Evolutionary conservation across 1,284 basidiomycete genomes (phyloP), one percentile per base, ranked within the genome.

Genomic region (Boletellus deceptivus): DNA sequence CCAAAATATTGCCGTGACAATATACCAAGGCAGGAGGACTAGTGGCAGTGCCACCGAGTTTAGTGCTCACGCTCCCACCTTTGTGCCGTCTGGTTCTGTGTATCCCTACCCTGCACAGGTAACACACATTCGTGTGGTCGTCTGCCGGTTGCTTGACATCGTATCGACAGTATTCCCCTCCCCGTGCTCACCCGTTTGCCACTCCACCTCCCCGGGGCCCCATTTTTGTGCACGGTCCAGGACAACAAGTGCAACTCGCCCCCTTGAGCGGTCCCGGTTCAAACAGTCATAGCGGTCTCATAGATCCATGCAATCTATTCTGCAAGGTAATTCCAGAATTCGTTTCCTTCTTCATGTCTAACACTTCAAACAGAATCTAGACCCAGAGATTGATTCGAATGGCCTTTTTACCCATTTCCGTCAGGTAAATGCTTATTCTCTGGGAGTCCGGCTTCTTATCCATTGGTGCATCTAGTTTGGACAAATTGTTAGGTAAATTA

Each of bases 241-340:
- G 92, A 11, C 92, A 93, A 67, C 90, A 93, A 67, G 90, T 93
- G 20, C 89, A 93, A 62, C 78, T 86, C 14, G 89, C 91, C 2
- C 90, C 90, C 10, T 49, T 78, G 37, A 62, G 60, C 24, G 89
- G 89, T 2, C 88, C 87, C 25, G 89, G 89, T 14, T 84, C 89
- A 31, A 80, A 60, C 48, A 91, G 88, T 61, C 83, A 89, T 59
- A 91, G 89, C 54, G 92, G 91, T 25, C 75, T 93, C 22, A 91
- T 95, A 55, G 92, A 95, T 70, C 91, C 91, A 1, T 93, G 91
- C 76, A 94, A 94, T 67, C 71, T 95, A 43, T 94, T 94, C 70
- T 90, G 88, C 76, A 91, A 91, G 76, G 89, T 88, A 45, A 48
- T 72, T 52, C 18, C 6, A n/a, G 11, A 33, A 33, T 53, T 47